Evolutionary conservation across 257 asterid species (phyloP), one percentile per base, ranked within the genome.

Genomic region (Capsicum chinense): DNA sequence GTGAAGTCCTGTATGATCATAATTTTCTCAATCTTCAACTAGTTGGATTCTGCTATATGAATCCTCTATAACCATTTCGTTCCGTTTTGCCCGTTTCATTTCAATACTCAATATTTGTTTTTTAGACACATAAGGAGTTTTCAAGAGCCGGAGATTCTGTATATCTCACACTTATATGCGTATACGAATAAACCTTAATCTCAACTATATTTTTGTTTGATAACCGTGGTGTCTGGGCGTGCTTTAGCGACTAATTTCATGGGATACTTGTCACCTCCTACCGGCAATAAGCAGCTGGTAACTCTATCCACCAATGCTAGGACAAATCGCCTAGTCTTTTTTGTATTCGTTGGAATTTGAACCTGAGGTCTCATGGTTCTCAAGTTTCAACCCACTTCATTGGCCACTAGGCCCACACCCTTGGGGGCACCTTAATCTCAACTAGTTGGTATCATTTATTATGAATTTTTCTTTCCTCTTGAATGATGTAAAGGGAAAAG

Each of bases 1-100:
- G 89, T 86, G 94, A 91, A 88, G 88, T 88, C 48, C 79, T 93
- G 95, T 92, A 85, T 79, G 71, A 35, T 73, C 68, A 59, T 62
- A 42, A 19, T 47, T 57, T 79, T 13, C 17, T 42, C 69, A 52
- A 37, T 37, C 37, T 79, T 16, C 50, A 74, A 74, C 60, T 50
- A 26, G 21, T 21, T 48, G 4, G 10, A 12, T 11, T 47, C 17
- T 47, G 17, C 80, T 50, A 74, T 12, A 48, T 50, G 60, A 48
- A 74, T 74, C 60, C 44, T 12, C 39, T 74, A 50, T 19, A 3
- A 73, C 21, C 21, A 74, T 50, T 7, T 21, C 2, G 2, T 74
- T 74, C 21, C 52, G 21, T 52, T 74, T 74, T 9, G 3, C 14
- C 17, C 7, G 5, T 74, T 74, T 50, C 80, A 12, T 12, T 74